Percentiles rank a stretch among this genome's conserved stretches.
phyloP scores from a whole-genome alignment of 176 grass and related monocot genomes.

The Raddia distichophylla region DNA sequence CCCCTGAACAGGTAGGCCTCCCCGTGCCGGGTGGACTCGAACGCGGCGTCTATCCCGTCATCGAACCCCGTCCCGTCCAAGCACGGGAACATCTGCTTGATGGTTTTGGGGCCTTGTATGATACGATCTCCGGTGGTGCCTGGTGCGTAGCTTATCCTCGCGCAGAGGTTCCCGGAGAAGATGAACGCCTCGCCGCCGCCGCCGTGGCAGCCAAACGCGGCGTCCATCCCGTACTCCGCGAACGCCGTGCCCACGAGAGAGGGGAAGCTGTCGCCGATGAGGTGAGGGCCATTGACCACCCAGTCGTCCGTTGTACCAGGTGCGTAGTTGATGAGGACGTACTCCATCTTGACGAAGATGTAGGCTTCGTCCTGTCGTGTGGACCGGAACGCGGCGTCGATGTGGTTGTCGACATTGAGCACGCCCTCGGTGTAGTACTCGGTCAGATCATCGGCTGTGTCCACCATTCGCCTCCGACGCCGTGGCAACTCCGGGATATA shows the following conservation, averaged over 20 bases:
- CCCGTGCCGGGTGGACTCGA: neutral
- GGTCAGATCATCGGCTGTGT: neutral
- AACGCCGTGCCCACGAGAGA: slow-evolving; percentile 17
- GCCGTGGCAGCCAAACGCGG: neutral
- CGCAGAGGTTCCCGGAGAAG: neutral
- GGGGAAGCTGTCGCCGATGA: neutral
- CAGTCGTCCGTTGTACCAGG: neutral
- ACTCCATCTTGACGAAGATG: neutral
- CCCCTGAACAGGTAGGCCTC: slow-evolving; percentile 10
- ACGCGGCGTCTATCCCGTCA: neutral
- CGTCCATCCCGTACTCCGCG: neutral
- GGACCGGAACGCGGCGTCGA: slow-evolving; percentile 5
- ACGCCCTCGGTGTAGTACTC: neutral
- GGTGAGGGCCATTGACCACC: neutral
- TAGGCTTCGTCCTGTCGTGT: neutral
- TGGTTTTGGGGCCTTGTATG: neutral
- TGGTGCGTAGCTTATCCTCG: neutral
- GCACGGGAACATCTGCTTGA: slow-evolving; percentile 11
- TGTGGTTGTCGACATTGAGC: neutral
- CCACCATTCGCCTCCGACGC: too few relatives aligned
- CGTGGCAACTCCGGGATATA: neutral
- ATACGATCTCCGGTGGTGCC: neutral
- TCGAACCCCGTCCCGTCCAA: neutral
- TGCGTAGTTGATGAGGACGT: neutral
- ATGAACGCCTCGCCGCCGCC: neutral